Evolutionary conservation across 495 filamentous ascomycete species (phyloP).

Genomic region (Aspergillus biplanus): DNA sequence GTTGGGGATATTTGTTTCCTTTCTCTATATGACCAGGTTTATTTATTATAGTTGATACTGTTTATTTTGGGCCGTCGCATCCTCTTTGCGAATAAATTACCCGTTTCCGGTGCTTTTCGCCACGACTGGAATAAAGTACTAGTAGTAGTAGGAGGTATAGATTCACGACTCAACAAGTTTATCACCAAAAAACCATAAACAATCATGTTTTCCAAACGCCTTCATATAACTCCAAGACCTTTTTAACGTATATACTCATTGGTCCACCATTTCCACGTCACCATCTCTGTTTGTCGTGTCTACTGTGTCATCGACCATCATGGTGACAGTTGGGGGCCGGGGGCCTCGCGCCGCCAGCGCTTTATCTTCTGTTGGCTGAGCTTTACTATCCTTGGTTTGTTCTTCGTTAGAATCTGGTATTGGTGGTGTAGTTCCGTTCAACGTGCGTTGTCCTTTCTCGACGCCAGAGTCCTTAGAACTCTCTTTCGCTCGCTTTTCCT

Average conservation of each 20-base stretch:
- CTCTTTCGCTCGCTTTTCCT: constrained; percentile 62
- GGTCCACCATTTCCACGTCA: constrained; percentile 53
- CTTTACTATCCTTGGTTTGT: constrained; percentile 16
- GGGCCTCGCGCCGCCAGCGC: constrained; percentile 28
- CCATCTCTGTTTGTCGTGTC: constrained; percentile 26
- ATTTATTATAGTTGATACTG: background rate
- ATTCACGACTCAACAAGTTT: background rate
- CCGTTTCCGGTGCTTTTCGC: background rate
- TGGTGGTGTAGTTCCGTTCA: constrained; percentile 43
- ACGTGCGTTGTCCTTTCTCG: constrained; percentile 58
- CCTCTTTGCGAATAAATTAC: background rate
- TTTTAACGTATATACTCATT: constrained; percentile 27
- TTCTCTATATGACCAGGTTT: background rate
- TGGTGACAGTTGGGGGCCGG: constrained; percentile 37
- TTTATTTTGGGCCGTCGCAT: background rate
- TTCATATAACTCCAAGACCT: constrained; percentile 31
- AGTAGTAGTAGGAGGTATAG: background rate
- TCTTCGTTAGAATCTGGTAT: constrained; percentile 38
- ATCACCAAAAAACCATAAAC: constrained; percentile 3
- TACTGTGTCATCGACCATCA: constrained; percentile 45
- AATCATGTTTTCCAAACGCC: constrained; percentile 20
- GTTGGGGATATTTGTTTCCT: background rate
- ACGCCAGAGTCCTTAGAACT: constrained; percentile 43
- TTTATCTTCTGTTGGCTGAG: constrained; percentile 24
- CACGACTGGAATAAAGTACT: background rate